Conservation (phyloP, 768 basidiomycete genomes). For the Tricholoma saponaceum region DNA sequence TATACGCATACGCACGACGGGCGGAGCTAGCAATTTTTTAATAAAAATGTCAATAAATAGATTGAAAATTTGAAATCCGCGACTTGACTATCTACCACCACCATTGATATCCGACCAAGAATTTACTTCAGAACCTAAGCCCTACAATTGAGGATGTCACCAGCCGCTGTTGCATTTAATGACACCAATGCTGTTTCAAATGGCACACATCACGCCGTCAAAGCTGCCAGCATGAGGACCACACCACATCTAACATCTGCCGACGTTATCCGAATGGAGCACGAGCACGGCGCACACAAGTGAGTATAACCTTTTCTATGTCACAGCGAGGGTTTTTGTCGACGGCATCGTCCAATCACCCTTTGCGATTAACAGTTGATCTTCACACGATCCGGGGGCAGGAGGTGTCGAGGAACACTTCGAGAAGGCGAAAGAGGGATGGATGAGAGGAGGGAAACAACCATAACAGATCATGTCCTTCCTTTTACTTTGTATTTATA, state of each 20-base stretch:
- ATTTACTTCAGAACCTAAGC: background rate
- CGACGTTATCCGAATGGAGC: constrained; percentile 76
- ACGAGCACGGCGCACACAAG: constrained; percentile 87
- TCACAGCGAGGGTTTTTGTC: constrained; percentile 21
- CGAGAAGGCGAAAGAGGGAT: constrained; percentile 5
- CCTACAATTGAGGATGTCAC: constrained; percentile 18
- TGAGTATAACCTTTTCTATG: constrained; percentile 37
- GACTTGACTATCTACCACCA: constrained; percentile 12
- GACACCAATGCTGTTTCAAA: constrained; percentile 21
- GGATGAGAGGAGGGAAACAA: constrained; percentile 10
- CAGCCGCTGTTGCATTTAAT: constrained; percentile 16
- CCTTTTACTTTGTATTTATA: constrained; percentile 19
- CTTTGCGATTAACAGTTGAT: constrained; percentile 19
- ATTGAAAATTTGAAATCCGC: constrained; percentile 3
- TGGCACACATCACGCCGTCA: constrained; percentile 15
- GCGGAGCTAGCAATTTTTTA: constrained; percentile 10
- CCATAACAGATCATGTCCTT: constrained; percentile 16
- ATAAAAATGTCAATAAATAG: constrained; percentile 3
- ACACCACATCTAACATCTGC: constrained; percentile 45
- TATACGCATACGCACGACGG: constrained; percentile 4
- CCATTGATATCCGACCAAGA: constrained; percentile 4
- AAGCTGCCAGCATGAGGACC: constrained; percentile 4
- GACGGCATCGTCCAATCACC: constrained; percentile 23
- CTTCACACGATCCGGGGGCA: constrained; percentile 10
- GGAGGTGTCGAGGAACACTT: background rate